phyloP scores from a whole-genome alignment of 208 protist genomes.

The Trypanosoma boissoni region DNA sequence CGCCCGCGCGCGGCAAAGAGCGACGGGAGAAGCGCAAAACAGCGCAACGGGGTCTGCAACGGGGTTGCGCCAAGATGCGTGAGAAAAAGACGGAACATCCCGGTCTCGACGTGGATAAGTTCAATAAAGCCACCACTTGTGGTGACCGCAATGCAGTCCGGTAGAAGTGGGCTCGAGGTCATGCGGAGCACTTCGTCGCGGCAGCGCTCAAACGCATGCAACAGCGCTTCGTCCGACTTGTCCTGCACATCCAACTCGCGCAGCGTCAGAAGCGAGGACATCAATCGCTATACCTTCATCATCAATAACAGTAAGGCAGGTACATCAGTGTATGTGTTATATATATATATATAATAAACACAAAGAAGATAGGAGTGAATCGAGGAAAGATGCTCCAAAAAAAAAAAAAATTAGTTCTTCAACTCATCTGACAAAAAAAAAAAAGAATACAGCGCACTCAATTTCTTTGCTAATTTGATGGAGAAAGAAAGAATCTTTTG shows the following conservation, averaged over 20 bases:
- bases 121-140: slow-evolving; percentile 79
- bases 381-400: background rate
- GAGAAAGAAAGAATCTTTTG: too few species aligned
- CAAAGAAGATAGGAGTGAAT: slow-evolving; percentile 8
- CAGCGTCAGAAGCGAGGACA: slow-evolving; percentile 37
- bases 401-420: background rate
- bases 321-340: too few species aligned
- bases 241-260: slow-evolving; percentile 48
- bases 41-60: slow-evolving; percentile 61
- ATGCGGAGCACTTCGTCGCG: slow-evolving; percentile 63
- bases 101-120: slow-evolving; percentile 57
- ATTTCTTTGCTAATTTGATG: too few species aligned
- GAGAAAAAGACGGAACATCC: slow-evolving; percentile 77
- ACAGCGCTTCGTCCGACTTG: slow-evolving; percentile 36
- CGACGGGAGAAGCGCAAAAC: slow-evolving; percentile 72
- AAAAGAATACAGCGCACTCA: too few species aligned
- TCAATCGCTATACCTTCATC: background rate
- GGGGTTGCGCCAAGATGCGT: slow-evolving; percentile 64
- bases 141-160: slow-evolving; percentile 58
- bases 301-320: slow-evolving; percentile 1
- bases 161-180: slow-evolving; percentile 40
- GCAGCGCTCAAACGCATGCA: slow-evolving; percentile 65
- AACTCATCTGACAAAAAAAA: background rate
- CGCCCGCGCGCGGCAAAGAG: slow-evolving; percentile 26
- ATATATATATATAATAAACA: too few species aligned